Evolutionary conservation across 176 grass and related monocot genomes (phyloP).

Genomic region (Alopecurus myosuroides): DNA sequence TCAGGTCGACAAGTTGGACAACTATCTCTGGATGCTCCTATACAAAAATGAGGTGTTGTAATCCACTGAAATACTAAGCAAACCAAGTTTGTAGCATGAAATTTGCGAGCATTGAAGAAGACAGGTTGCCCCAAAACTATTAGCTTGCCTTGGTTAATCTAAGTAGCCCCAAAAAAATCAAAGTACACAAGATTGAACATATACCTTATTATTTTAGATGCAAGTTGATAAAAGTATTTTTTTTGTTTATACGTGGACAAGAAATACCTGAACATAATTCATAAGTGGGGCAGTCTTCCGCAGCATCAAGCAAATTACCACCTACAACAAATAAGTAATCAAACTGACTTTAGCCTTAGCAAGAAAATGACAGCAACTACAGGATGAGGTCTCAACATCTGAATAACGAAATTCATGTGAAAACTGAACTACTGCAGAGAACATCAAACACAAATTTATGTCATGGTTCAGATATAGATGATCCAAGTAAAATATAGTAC

Average conservation of each 20-base stretch:
- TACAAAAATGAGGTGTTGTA: conserved; percentile 7
- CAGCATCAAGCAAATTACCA: conserved; percentile 91
- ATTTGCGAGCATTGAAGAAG: neutral
- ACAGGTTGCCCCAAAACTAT: neutral
- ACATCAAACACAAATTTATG: neutral
- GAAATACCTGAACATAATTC: conserved; percentile 88
- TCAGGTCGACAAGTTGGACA: conserved; percentile 84
- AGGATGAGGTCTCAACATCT: conserved; percentile 2
- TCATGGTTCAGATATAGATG: conserved; percentile 5
- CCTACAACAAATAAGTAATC: conserved; percentile 48
- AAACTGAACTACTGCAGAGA: neutral
- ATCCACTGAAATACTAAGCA: neutral
- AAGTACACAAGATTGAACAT: neutral
- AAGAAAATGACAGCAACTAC: neutral
- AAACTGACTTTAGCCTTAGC: conserved; percentile 18
- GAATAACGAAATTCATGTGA: neutral
- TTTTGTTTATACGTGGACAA: neutral
- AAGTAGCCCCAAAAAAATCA: neutral
- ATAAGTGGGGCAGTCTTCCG: conserved; percentile 72
- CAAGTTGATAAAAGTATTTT: neutral
- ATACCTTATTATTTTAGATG: neutral
- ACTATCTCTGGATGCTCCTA: conserved; percentile 89
- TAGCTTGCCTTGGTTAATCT: neutral
- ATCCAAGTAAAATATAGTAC: conserved; percentile 39
- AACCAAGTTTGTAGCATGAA: neutral